These are phyloP conservation scores for Tetragonia tetragonoides DNA, from an alignment of 148 eudicot genomes.

Conservation along the genomic window DNA sequence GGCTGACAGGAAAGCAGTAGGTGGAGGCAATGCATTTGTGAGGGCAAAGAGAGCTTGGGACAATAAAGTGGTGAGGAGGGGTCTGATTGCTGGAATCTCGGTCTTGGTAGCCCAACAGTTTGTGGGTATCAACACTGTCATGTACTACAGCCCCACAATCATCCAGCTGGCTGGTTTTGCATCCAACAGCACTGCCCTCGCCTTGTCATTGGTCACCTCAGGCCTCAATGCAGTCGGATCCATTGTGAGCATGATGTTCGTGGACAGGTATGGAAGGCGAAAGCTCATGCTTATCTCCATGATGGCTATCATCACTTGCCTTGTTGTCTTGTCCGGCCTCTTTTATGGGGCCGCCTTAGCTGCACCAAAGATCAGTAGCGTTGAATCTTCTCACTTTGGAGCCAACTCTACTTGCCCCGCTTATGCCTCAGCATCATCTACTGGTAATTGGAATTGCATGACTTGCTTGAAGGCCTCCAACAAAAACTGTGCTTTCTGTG, in stretches of 20 bases:
- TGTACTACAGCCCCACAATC: slow-evolving; percentile 80
- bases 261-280: slow-evolving; percentile 66
- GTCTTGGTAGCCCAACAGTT: slow-evolving; percentile 79
- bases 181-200: slow-evolving; percentile 66
- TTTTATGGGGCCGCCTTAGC: slow-evolving; percentile 41
- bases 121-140: slow-evolving; percentile 74
- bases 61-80: slow-evolving; percentile 58
- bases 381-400: slow-evolving; percentile 48
- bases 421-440: slow-evolving; percentile 26
- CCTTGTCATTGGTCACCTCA: slow-evolving; percentile 61
- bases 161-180: slow-evolving; percentile 82
- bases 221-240: slow-evolving; percentile 64
- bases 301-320: slow-evolving; percentile 53
- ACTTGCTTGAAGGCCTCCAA: slow-evolving; percentile 46
- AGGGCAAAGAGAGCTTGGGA: slow-evolving; percentile 57
- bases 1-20: slow-evolving; percentile 26
- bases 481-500: slow-evolving; percentile 53
- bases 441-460: slow-evolving; percentile 58
- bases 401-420: slow-evolving; percentile 48
- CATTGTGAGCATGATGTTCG: slow-evolving; percentile 53
- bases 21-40: slow-evolving; percentile 30
- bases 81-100: slow-evolving; percentile 70
- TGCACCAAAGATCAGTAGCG: slow-evolving; percentile 36
- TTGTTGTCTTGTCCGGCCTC: slow-evolving; percentile 39
- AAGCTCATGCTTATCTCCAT: slow-evolving; percentile 57